These are phyloP conservation scores for Globisporangium polare DNA, from an alignment of 352 stramenopile genomes.

Conservation along the genomic window DNA sequence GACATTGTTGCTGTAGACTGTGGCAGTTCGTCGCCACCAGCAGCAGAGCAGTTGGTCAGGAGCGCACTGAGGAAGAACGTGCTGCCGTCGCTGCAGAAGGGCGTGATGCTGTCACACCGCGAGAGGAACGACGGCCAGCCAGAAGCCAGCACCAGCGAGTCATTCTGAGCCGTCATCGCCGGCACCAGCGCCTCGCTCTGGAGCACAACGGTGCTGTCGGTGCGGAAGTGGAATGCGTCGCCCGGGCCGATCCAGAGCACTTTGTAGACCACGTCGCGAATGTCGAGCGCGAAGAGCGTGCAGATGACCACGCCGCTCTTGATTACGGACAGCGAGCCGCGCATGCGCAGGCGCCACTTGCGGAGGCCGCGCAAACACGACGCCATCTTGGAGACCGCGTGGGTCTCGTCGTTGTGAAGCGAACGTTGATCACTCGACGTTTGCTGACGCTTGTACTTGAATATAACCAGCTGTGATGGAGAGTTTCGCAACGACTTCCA, in stretches of 20 bases:
- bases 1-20: background rate
- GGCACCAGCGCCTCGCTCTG: slow-evolving; percentile 15
- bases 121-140: slow-evolving; percentile 36
- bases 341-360: background rate
- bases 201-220: slow-evolving; percentile 20
- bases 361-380: background rate
- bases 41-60: slow-evolving; percentile 24
- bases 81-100: slow-evolving; percentile 15
- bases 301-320: slow-evolving; percentile 20
- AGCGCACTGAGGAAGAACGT: slow-evolving; percentile 30
- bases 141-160: slow-evolving; percentile 6
- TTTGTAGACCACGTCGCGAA: slow-evolving; percentile 34
- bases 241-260: slow-evolving; percentile 28
- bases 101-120: slow-evolving; percentile 26
- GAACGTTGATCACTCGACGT: too few relatives aligned
- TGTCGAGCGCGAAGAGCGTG: slow-evolving; percentile 27
- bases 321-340: slow-evolving; percentile 5
- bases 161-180: slow-evolving; percentile 13
- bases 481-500: too few relatives aligned
- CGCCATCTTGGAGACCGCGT: background rate
- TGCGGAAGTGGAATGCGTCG: slow-evolving; percentile 35
- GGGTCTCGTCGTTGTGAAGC: too few relatives aligned
- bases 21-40: background rate
- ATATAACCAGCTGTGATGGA: too few relatives aligned
- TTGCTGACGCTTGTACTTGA: too few relatives aligned